phyloP scores from a whole-genome alignment of 2,329 filamentous ascomycete genomes.

The Claviceps sp. region DNA sequence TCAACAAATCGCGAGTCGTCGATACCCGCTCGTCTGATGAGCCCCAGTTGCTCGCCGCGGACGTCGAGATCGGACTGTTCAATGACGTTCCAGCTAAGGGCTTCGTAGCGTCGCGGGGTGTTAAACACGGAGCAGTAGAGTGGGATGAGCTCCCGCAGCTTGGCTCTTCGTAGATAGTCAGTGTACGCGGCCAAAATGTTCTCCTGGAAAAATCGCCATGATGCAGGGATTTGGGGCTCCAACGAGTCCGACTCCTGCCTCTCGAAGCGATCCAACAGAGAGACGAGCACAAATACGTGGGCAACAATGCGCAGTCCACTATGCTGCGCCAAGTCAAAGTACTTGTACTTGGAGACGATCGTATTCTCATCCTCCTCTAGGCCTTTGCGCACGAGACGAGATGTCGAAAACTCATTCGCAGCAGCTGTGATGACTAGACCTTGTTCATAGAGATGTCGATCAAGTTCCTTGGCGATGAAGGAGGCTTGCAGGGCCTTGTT shows the following conservation, averaged over 20 bases:
- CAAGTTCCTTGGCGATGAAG: conserved; percentile 51
- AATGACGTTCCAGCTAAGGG: conserved; percentile 64
- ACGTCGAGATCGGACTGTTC: conserved; percentile 53
- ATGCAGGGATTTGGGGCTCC: conserved; percentile 7
- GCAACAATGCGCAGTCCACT: conserved; percentile 55
- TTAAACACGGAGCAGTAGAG: conserved; percentile 75
- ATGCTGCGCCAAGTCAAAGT: conserved; percentile 42
- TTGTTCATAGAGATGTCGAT: conserved; percentile 44
- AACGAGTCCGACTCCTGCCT: conserved; percentile 8
- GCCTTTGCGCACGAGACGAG: conserved; percentile 15
- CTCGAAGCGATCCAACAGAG: conserved; percentile 50
- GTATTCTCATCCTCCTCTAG: conserved; percentile 10
- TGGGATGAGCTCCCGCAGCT: conserved; percentile 67
- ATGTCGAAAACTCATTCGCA: conserved; percentile 12
- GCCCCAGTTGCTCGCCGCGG: conserved; percentile 53
- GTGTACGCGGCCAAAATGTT: conserved; percentile 74
- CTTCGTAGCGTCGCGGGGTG: conserved; percentile 49
- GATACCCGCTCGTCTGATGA: conserved; percentile 64
- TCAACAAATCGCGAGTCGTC: conserved; percentile 61
- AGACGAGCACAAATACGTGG: conserved; percentile 51
- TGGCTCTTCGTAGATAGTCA: conserved; percentile 58
- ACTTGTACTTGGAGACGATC: conserved; percentile 29
- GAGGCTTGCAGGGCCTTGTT: conserved; percentile 67
- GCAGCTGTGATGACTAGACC: conserved; percentile 26
- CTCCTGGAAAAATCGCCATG: conserved; percentile 41